phyloP scores from a whole-genome alignment of 2,329 filamentous ascomycete genomes.

The Pseudogymnoascus destructans region DNA sequence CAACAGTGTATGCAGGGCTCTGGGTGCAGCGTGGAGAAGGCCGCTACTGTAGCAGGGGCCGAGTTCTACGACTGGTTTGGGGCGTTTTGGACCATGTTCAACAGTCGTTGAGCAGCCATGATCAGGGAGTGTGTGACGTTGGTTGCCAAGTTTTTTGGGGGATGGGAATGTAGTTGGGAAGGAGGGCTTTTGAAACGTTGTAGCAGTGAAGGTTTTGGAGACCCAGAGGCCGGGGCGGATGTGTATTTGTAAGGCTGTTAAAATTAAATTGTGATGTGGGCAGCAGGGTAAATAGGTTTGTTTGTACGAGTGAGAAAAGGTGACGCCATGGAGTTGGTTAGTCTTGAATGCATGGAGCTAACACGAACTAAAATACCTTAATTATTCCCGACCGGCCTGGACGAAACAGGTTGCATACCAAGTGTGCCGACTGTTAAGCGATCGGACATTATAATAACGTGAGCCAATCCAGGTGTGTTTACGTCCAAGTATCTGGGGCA shows the following conservation, averaged over 20 bases:
- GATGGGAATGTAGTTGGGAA: not conserved
- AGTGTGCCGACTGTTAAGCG: not conserved
- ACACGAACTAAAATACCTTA: slow-evolving; percentile 6
- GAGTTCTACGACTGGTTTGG: slow-evolving; percentile 2
- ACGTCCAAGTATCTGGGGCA: not conserved
- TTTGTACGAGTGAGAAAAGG: slow-evolving; percentile 8
- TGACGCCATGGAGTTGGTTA: slow-evolving; percentile 3
- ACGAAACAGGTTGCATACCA: slow-evolving; percentile 1
- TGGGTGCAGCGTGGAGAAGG: not conserved
- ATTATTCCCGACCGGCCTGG: slow-evolving; percentile 3
- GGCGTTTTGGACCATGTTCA: slow-evolving; percentile 8
- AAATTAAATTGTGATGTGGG: slow-evolving; percentile 6
- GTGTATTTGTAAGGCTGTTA: slow-evolving; percentile 4
- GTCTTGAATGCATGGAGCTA: not conserved
- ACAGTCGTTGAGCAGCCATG: slow-evolving; percentile 9
- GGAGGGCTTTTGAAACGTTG: not conserved
- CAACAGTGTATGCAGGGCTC: slow-evolving; percentile 7
- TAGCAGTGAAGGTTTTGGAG: not conserved
- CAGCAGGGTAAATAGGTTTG: slow-evolving; percentile 6
- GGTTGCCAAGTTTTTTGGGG: not conserved
- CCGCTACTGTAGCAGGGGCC: slow-evolving; percentile 8
- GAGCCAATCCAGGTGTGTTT: not conserved
- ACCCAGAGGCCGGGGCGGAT: not conserved
- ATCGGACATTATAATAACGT: slow-evolving; percentile 3
- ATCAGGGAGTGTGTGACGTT: not conserved